Evolutionary conservation across 352 stramenopile species (phyloP).

Genomic region (Globisporangium carolinianum): DNA sequence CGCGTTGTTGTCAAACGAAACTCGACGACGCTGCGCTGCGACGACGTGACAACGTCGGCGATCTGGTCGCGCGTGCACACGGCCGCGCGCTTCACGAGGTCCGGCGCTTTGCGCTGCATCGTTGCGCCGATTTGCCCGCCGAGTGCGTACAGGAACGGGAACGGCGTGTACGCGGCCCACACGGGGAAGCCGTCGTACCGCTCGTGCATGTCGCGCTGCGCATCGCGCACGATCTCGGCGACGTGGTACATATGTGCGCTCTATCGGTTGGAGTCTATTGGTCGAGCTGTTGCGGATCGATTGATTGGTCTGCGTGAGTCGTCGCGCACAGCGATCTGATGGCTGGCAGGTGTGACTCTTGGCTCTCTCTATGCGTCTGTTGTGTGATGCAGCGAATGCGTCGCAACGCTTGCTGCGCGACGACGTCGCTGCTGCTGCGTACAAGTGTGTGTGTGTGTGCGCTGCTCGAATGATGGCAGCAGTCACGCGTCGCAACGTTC

Average conservation of each 20-base stretch:
- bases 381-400: too few species aligned
- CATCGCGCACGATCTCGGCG: constrained; percentile 78
- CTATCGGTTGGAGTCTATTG: too few species aligned
- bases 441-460: too few species aligned
- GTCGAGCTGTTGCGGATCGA: too few species aligned
- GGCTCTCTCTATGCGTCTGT: too few species aligned
- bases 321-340: too few species aligned
- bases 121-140: constrained; percentile 56
- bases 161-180: constrained; percentile 62
- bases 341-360: too few species aligned
- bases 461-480: too few species aligned
- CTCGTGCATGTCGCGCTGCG: constrained; percentile 71
- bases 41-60: constrained; percentile 41
- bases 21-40: constrained; percentile 46
- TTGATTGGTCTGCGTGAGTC: too few species aligned
- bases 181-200: constrained; percentile 40
- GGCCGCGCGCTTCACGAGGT: constrained; percentile 63
- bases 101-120: constrained; percentile 69
- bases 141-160: constrained; percentile 70
- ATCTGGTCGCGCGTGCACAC: constrained; percentile 63
- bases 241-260: constrained; percentile 63
- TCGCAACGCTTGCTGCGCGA: too few species aligned
- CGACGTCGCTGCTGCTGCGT: too few species aligned
- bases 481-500: too few species aligned
- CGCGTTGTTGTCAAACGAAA: constrained; percentile 53